Conservation (phyloP, 257 asterid genomes). For the Voacanga thouarsii region DNA sequence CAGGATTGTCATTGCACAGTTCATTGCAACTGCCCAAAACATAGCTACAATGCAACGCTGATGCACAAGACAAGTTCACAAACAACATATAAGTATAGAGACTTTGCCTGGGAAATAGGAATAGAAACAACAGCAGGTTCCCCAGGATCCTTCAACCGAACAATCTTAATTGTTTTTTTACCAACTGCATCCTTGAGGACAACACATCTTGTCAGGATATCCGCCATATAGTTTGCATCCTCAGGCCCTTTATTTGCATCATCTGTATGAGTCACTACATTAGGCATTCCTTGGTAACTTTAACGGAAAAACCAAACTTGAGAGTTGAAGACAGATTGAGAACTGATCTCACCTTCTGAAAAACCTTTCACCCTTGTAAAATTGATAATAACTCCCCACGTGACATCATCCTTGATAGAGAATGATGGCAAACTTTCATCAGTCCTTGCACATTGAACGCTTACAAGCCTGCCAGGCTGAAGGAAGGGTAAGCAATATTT, state of each 20-base stretch:
- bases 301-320: slow-evolving; percentile 8
- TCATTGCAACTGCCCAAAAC: not conserved
- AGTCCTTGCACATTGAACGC: slow-evolving; percentile 53
- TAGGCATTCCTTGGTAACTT: slow-evolving; percentile 13
- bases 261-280: slow-evolving; percentile 41
- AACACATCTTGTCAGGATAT: slow-evolving; percentile 80
- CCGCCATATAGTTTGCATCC: slow-evolving; percentile 77
- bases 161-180: slow-evolving; percentile 50
- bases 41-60: slow-evolving; percentile 2
- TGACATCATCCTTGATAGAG: slow-evolving; percentile 62
- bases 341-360: slow-evolving; percentile 70
- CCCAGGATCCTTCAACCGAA: slow-evolving; percentile 76
- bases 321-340: slow-evolving; percentile 3
- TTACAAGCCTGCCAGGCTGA: slow-evolving; percentile 93
- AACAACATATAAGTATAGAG: slow-evolving; percentile 11
- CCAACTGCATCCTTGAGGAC: slow-evolving; percentile 68
- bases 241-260: slow-evolving; percentile 77
- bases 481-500: slow-evolving; percentile 84
- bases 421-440: slow-evolving; percentile 54
- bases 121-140: slow-evolving; percentile 81
- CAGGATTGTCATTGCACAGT: not conserved
- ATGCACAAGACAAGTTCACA: slow-evolving; percentile 5
- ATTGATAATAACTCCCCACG: slow-evolving; percentile 92
- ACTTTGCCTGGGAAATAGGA: slow-evolving; percentile 81
- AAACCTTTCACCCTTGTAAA: slow-evolving; percentile 68